Percentiles rank a stretch among this genome's conserved stretches.
Conservation (phyloP, 2,329 filamentous ascomycete species). For the Bipolaris oryzae region DNA sequence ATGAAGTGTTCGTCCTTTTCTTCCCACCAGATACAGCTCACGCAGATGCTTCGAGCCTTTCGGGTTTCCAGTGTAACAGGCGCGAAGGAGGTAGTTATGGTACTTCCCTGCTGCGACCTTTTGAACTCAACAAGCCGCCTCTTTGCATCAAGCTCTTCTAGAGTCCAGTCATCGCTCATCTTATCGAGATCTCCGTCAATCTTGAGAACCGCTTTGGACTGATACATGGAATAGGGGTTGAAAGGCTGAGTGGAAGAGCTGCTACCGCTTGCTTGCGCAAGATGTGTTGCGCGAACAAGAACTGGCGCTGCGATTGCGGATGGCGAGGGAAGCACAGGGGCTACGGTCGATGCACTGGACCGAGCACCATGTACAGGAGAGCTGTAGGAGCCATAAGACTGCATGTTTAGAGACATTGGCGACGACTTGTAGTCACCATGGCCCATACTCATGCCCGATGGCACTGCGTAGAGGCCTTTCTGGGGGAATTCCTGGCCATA, state of each 20-base stretch:
- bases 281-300: constrained; percentile 70
- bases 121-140: constrained; percentile 88
- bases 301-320: constrained; percentile 59
- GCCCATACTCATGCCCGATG: constrained; percentile 34
- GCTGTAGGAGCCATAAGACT: constrained; percentile 52
- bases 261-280: constrained; percentile 59
- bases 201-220: constrained; percentile 79
- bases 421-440: constrained; percentile 43
- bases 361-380: constrained; percentile 53
- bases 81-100: constrained; percentile 79
- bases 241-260: constrained; percentile 56
- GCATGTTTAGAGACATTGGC: constrained; percentile 43
- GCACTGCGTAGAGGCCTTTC: constrained; percentile 44
- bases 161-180: constrained; percentile 84
- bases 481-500: constrained; percentile 44
- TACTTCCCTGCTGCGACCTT: constrained; percentile 80
- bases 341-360: constrained; percentile 50
- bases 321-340: constrained; percentile 54
- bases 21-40: constrained; percentile 97
- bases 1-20: constrained; percentile 91
- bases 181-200: constrained; percentile 82
- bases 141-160: constrained; percentile 78
- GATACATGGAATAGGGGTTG: constrained; percentile 81
- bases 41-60: constrained; percentile 83
- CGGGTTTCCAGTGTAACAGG: constrained; percentile 80